Conservation (phyloP, 2,329 filamentous ascomycete species). For the Pseudodiploospora longispora region DNA sequence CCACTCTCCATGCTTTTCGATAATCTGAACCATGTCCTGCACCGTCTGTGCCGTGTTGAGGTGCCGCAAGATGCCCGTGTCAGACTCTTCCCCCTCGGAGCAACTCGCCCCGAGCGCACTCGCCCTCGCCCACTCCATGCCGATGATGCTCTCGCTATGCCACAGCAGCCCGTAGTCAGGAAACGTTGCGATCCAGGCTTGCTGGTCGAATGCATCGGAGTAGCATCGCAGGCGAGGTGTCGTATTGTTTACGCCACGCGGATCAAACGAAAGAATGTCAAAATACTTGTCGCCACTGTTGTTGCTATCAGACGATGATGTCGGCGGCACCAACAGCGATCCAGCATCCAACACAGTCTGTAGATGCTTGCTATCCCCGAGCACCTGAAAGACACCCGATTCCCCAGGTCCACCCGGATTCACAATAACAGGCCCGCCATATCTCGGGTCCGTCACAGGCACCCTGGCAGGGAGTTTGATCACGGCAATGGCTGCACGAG, state of each 20-base stretch:
- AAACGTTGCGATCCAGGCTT: constrained; percentile 8
- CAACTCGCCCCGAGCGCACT: constrained; percentile 16
- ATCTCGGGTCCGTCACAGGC: constrained; percentile 9
- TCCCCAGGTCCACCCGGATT: constrained; percentile 11
- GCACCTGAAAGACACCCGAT: constrained; percentile 9
- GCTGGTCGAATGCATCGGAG: constrained; percentile 5
- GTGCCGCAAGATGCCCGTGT: constrained; percentile 21
- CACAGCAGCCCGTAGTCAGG: constrained; percentile 9
- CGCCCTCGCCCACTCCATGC: constrained; percentile 15
- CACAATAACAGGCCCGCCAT: constrained; percentile 10
- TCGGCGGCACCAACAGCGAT: no score
- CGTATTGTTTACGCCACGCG: constrained; percentile 31
- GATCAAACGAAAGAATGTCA: constrained; percentile 33
- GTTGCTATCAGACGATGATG: no score
- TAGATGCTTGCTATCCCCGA: constrained; percentile 7
- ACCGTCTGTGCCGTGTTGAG: constrained; percentile 38
- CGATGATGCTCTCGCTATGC: constrained; percentile 10
- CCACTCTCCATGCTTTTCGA: constrained; percentile 33
- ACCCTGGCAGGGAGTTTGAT: constrained; percentile 11
- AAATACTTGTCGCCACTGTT: constrained; percentile 16
- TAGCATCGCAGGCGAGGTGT: constrained; percentile 17
- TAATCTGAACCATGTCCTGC: constrained; percentile 40
- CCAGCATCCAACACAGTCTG: constrained; percentile 5
- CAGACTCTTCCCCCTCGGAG: constrained; percentile 10
- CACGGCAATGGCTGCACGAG: constrained; percentile 6